Evolutionary conservation across 768 basidiomycete genomes (phyloP), one percentile per base, ranked within the genome.

Genomic region (Candolleomyces eurysporus): DNA sequence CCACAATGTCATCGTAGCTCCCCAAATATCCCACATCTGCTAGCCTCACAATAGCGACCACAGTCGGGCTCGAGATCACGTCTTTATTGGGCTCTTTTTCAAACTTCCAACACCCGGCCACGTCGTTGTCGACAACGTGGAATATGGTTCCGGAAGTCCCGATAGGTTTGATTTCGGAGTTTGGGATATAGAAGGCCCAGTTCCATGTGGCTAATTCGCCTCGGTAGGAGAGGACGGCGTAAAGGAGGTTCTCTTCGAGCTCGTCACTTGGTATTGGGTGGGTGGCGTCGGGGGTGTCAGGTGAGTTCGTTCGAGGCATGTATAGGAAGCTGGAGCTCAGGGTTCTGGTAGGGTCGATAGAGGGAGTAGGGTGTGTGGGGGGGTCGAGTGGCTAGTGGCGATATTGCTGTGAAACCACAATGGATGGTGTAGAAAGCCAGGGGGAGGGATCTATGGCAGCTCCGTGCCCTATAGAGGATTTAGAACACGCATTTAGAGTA

Each of bases 161-260:
- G 63, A 81, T 76, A 14, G 81, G 80, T 4, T 67, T 63, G 1
- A 71, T 65, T 7, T 69, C 57, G 50, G 78, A 76, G 66, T 80
- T 73, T 53, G 79, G 75, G 31, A 81, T 73, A 69, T 76, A 81
- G 65, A 82, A 82, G 5, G 77, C 75, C 81, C 81, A 82, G 63
- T 81, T 77, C 81, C 81, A 82, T 5, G 78, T 73, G 21, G 78
- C 78, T 39, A 79, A 75, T 62, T 82, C 80, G 42, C 79, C 79
- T 19, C 77, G 68, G 65, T 80, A 81, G 39, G 73, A 73, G 61
- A 82, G 75, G 63, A 80, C 74, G 11, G 79, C 79, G 65, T 82
- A 81, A 16, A 82, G 73, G 53, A 70, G 69, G 53, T 76, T 72
- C 7, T 70, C 62, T 66, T 79, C 79, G 40, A 81, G 76, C 60